Conservation (phyloP, 805 yeast genomes). For the Saccharomycopsis fibuligera region DNA sequence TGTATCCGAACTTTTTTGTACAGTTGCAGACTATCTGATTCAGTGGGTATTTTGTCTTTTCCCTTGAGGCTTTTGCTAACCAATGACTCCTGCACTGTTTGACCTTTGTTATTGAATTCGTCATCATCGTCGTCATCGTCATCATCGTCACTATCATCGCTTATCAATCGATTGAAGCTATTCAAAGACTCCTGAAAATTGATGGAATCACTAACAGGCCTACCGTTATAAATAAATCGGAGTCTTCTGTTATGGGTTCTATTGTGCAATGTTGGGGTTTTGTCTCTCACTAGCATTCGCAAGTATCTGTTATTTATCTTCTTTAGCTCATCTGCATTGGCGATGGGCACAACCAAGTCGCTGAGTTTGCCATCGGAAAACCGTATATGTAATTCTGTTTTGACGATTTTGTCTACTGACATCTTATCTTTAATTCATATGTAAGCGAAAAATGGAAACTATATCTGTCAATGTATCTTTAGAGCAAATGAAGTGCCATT, state of each 20-base stretch:
- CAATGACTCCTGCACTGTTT: background rate
- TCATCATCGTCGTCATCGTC: slow-evolving; percentile 13
- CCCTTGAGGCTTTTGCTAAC: slow-evolving; percentile 4
- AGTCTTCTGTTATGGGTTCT: slow-evolving; percentile 42
- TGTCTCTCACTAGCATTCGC: slow-evolving; percentile 37
- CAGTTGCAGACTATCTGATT: slow-evolving; percentile 15
- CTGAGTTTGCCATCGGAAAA: slow-evolving; percentile 39
- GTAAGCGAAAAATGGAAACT: too few relatives aligned
- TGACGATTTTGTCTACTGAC: background rate
- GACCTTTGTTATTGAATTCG: background rate
- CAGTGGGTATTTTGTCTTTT: slow-evolving; percentile 17
- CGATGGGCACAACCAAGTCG: slow-evolving; percentile 36
- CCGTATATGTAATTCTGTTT: slow-evolving; percentile 28
- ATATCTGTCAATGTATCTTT: too few relatives aligned
- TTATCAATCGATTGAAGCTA: slow-evolving; percentile 34
- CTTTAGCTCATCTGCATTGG: slow-evolving; percentile 25
- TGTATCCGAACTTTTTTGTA: slow-evolving; percentile 13
- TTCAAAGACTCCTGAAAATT: slow-evolving; percentile 47
- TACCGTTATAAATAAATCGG: slow-evolving; percentile 63
- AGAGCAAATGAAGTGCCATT: too few relatives aligned
- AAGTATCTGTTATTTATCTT: slow-evolving; percentile 35
- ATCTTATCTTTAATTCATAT: background rate
- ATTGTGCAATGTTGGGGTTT: slow-evolving; percentile 25
- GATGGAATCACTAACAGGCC: slow-evolving; percentile 51
- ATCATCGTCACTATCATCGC: slow-evolving; percentile 16